Conservation (phyloP, 257 asterid species). For the Plectranthus barbatus region DNA sequence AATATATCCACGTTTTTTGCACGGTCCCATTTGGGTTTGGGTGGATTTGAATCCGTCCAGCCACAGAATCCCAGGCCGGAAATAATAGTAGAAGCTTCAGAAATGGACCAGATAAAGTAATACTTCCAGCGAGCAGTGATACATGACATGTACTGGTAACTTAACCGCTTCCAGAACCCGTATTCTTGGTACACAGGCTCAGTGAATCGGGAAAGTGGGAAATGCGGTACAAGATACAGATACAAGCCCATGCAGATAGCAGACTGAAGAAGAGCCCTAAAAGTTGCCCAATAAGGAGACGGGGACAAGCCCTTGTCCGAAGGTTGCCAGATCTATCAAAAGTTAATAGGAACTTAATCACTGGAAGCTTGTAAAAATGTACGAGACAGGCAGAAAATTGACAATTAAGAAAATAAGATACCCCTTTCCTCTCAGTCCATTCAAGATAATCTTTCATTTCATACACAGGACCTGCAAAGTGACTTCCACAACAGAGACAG, state of each 20-base stretch:
- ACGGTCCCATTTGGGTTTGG: slow-evolving; percentile 78
- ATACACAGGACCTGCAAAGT: slow-evolving; percentile 98
- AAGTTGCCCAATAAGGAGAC: slow-evolving; percentile 82
- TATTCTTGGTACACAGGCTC: slow-evolving; percentile 75
- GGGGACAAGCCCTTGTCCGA: slow-evolving; percentile 56
- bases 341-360: slow-evolving; percentile 10
- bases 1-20: slow-evolving; percentile 87
- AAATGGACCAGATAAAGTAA: slow-evolving; percentile 94
- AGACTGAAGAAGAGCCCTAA: slow-evolving; percentile 84
- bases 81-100: slow-evolving; percentile 83
- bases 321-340: slow-evolving; percentile 68
- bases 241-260: slow-evolving; percentile 90
- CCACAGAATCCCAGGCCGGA: slow-evolving; percentile 98
- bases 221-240: slow-evolving; percentile 72
- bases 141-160: slow-evolving; percentile 86
- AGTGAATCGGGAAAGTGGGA: slow-evolving; percentile 74
- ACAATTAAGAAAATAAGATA: slow-evolving; percentile 21
- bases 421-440: slow-evolving; percentile 93
- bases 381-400: neutral
- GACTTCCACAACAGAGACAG: slow-evolving; percentile 96
- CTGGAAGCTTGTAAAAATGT: slow-evolving; percentile 6
- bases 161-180: slow-evolving; percentile 74
- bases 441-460: slow-evolving; percentile 93
- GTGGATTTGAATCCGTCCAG: slow-evolving; percentile 78
- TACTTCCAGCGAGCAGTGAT: slow-evolving; percentile 97